These are phyloP conservation scores for Hypomontagnella monticulosa DNA, from an alignment of 495 filamentous ascomycete genomes.

Conservation along the genomic window DNA sequence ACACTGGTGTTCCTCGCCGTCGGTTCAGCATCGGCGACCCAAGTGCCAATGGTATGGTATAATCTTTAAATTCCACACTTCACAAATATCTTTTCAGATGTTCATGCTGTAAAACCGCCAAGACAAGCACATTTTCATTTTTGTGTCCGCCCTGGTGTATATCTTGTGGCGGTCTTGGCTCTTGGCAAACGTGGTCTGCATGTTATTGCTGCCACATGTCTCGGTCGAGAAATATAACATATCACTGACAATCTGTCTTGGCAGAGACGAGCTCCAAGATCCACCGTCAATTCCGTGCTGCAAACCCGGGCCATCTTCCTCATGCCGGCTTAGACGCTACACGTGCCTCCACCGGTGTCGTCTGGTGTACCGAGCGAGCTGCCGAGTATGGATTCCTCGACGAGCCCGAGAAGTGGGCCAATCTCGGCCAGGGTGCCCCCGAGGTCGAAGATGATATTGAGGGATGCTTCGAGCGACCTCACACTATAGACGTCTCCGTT, in stretches of 20 bases:
- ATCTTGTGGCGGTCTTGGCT: constrained; percentile 45
- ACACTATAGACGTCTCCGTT: constrained; percentile 78
- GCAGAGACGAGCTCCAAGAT: constrained; percentile 80
- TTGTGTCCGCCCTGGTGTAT: constrained; percentile 26
- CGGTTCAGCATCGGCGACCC: constrained; percentile 64
- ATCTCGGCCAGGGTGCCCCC: constrained; percentile 93
- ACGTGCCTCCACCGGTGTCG: constrained; percentile 82
- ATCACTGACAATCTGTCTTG: constrained; percentile 39
- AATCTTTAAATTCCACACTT: constrained; percentile 8
- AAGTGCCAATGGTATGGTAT: constrained; percentile 56
- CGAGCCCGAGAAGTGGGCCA: constrained; percentile 85
- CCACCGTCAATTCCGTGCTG: constrained; percentile 84
- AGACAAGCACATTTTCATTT: constrained; percentile 12
- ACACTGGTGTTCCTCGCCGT: constrained; percentile 62
- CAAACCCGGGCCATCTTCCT: constrained; percentile 87
- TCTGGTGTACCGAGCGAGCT: constrained; percentile 87
- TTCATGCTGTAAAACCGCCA: constrained; percentile 34
- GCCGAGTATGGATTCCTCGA: constrained; percentile 84
- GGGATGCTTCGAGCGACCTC: constrained; percentile 88
- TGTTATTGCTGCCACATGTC: constrained; percentile 28
- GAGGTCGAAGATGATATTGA: constrained; percentile 94
- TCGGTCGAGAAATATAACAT: constrained; percentile 19
- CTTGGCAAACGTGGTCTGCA: constrained; percentile 44
- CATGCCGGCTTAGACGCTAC: constrained; percentile 90
- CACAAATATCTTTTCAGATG: constrained; percentile 15